Percentiles rank a stretch among this genome's conserved stretches.
These are phyloP conservation scores for Irpex lacteus DNA, from an alignment of 1,284 basidiomycete genomes.

Conservation along the genomic window DNA sequence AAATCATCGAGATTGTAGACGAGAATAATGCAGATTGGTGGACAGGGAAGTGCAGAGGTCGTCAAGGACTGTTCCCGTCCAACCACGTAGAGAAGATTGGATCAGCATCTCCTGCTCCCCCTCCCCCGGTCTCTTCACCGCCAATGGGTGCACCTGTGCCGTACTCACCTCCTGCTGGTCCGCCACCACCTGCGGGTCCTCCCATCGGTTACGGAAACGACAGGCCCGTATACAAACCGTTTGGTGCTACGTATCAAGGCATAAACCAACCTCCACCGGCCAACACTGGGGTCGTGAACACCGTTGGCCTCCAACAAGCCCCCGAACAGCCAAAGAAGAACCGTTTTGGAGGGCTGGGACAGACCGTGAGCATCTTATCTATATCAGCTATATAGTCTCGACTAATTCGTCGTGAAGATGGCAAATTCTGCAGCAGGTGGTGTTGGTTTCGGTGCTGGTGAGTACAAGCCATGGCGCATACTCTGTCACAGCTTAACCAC, in stretches of 20 bases:
- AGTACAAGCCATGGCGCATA: neutral
- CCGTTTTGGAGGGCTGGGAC: conserved; percentile 58
- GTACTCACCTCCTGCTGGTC: conserved; percentile 7
- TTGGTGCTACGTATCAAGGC: conserved; percentile 29
- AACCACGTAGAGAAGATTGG: conserved; percentile 55
- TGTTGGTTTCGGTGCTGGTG: conserved; percentile 67
- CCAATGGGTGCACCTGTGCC: conserved; percentile 17
- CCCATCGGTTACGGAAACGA: conserved; percentile 19
- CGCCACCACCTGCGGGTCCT: conserved; percentile 16
- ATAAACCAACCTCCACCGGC: conserved; percentile 36
- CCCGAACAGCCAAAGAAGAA: conserved; percentile 40
- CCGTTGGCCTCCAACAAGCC: conserved; percentile 31
- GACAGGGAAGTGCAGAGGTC: conserved; percentile 55
- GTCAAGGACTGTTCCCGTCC: conserved; percentile 62
- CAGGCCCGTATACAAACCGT: conserved; percentile 38
- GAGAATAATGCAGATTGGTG: conserved; percentile 69
- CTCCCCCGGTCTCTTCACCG: conserved; percentile 16
- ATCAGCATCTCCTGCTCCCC: conserved; percentile 9
- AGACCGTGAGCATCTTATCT: conserved; percentile 41
- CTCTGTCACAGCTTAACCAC: conserved; percentile 15
- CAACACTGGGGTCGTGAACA: conserved; percentile 29
- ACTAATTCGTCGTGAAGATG: conserved; percentile 38
- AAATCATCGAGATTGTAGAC: conserved; percentile 56
- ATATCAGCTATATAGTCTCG: conserved; percentile 16
- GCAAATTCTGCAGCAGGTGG: conserved; percentile 69